Conservation (phyloP, 495 filamentous ascomycete genomes). For the Podospora didyma region DNA sequence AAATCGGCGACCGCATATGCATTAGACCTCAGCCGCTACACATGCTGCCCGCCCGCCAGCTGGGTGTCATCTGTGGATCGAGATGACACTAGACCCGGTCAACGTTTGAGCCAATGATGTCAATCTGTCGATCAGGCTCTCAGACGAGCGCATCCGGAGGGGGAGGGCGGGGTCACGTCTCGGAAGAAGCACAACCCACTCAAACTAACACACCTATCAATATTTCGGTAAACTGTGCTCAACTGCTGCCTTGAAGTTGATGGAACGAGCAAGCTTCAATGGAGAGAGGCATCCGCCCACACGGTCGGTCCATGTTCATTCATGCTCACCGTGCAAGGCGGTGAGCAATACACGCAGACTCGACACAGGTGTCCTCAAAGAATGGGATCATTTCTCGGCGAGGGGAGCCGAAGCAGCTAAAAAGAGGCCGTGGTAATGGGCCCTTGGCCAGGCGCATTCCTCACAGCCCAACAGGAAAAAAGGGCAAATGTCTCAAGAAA, state of each 20-base stretch:
- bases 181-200: background rate
- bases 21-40: background rate
- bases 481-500: too few relatives aligned
- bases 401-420: background rate
- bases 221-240: too few relatives aligned
- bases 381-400: background rate
- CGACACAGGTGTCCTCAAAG: too few relatives aligned
- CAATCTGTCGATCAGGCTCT: slow-evolving; percentile 14
- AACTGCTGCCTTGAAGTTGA: too few relatives aligned
- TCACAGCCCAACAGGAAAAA: background rate
- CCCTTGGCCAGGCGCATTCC: slow-evolving; percentile 1
- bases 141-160: slow-evolving; percentile 1
- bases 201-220: too few relatives aligned
- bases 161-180: background rate
- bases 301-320: too few relatives aligned
- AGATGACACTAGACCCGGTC: slow-evolving; percentile 12
- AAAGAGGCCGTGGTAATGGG: background rate
- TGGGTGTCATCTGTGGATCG: slow-evolving; percentile 18
- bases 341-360: too few relatives aligned
- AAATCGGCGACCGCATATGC: background rate
- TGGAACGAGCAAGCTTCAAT: too few relatives aligned
- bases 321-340: too few relatives aligned
- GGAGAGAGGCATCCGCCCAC: too few relatives aligned
- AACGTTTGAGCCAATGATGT: slow-evolving; percentile 24
- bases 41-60: background rate